Evolutionary conservation across 176 grass and related monocot genomes (phyloP).

Genomic region (Calamus simplicifolius): DNA sequence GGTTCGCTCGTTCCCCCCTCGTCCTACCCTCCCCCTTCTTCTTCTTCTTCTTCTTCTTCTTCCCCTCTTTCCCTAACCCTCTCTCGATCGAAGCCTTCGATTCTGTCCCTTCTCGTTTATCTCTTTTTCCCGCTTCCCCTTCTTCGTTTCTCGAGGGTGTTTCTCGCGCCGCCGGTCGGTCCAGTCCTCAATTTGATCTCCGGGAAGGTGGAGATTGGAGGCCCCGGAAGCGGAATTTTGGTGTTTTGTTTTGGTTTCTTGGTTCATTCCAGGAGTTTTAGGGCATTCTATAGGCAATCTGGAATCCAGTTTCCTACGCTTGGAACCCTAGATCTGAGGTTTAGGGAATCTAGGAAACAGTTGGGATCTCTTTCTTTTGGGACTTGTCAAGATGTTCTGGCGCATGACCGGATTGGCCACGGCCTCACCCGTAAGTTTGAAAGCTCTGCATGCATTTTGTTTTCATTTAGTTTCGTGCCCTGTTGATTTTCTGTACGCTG

Average conservation of each 20-base stretch:
- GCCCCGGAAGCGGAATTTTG: background rate
- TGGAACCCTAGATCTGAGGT: constrained; percentile 22
- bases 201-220: no score
- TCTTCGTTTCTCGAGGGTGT: background rate
- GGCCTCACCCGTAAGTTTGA: constrained; percentile 69
- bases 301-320: background rate
- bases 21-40: background rate
- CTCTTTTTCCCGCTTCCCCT: constrained; percentile 31
- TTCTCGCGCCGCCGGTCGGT: constrained; percentile 6
- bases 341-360: background rate
- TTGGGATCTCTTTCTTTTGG: constrained; percentile 6
- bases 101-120: constrained; percentile 6
- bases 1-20: background rate
- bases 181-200: no score
- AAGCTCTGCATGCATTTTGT: background rate
- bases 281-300: background rate
- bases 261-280: background rate
- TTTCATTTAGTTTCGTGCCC: background rate
- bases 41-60: constrained; percentile 2
- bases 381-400: constrained; percentile 86
- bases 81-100: constrained; percentile 2
- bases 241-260: background rate
- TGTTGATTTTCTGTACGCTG: no score
- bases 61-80: constrained; percentile 1
- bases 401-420: constrained; percentile 73